Evolutionary conservation across 2,329 filamentous ascomycete genomes (phyloP).

Genomic region (Chrysosphaeria jannelii): DNA sequence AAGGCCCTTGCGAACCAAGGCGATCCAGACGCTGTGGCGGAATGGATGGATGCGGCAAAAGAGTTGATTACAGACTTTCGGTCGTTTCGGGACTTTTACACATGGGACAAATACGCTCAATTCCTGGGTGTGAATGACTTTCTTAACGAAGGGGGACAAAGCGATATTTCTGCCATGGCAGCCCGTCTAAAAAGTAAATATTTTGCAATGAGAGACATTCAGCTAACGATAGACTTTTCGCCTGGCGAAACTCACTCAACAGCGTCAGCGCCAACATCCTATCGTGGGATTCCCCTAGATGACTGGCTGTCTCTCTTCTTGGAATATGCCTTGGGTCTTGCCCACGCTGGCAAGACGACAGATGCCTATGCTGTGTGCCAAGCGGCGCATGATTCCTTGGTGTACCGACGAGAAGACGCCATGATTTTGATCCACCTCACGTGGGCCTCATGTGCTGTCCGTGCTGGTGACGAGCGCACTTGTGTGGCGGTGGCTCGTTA

Average conservation of each 20-base stretch:
- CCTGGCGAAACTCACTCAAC: constrained; percentile 7
- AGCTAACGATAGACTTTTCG: constrained; percentile 9
- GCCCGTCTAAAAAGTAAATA: constrained; percentile 23
- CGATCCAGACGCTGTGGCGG: constrained; percentile 13
- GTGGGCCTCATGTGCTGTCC: constrained; percentile 60
- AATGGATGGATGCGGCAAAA: constrained; percentile 27
- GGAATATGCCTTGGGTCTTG: constrained; percentile 54
- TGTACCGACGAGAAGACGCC: constrained; percentile 34
- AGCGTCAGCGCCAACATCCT: constrained; percentile 8
- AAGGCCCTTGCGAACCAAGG: constrained; percentile 9
- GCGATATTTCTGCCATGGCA: constrained; percentile 22
- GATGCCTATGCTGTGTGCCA: constrained; percentile 59
- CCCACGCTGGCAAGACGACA: constrained; percentile 31
- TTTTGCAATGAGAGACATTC: constrained; percentile 6
- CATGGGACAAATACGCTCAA: constrained; percentile 32
- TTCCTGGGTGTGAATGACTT: constrained; percentile 16
- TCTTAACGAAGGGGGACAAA: constrained; percentile 9
- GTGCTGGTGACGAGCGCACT: constrained; percentile 49
- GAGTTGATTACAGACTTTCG: constrained; percentile 32
- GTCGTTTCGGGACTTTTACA: constrained; percentile 30
- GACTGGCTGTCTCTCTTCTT: constrained; percentile 78
- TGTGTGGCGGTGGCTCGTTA: constrained; percentile 45
- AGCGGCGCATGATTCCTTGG: constrained; percentile 46
- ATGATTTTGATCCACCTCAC: constrained; percentile 46
- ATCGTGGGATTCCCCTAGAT: constrained; percentile 48